Base-by-base conservation (phyloP, 2,329 filamentous ascomycete species). In the Fusarium sp. region DNA sequence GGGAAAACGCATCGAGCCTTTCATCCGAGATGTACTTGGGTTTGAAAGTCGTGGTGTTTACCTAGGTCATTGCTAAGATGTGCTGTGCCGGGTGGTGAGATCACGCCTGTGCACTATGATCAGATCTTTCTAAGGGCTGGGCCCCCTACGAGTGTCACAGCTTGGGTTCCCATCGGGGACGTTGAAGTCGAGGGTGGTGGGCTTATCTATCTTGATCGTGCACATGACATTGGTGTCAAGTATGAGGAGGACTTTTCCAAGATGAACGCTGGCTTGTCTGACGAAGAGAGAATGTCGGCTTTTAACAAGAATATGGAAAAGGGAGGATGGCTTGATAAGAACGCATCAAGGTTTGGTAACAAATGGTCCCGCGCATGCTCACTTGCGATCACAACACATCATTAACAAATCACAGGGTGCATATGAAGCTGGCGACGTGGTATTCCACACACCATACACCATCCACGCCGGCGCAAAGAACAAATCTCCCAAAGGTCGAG, bases 301-400 rank as follows among this genome's bases (percentile, higher is more conserved):
- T 66, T 66, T n/a, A 62, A 69, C 2, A 62, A 37, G 6, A 67
- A 60, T 10, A 69, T 67, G 59, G 57, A 56, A 22, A 63, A 10
- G 10, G 63, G 50, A 6, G 64, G 63, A 27, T 69, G 58, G 35
- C 40, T 69, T 10, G 59, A 67, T 31, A 69, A 56, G n/a, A 69
- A 67, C 40, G 40, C 64, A 9, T 37, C 59, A 34, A 54, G 24
- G 22, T 60, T 69, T 56, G 35, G 59, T 14, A 27, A 54, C 22
- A 9, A 63, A 13, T 67, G 67, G 52, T 69, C 50, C 18, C 58
- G 52, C 7, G 34, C 40, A 10, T 69, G 62, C 2, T 20, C 16
- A 10, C 42, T 18, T 29, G 1, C 16, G 20, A 7, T n/a, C 22
- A 4, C 29, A 24, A 9, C 9, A 10, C 16, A 18, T 6, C 3